Conservation (phyloP, 352 stramenopile species). For the Globisporangium sylvaticum region DNA sequence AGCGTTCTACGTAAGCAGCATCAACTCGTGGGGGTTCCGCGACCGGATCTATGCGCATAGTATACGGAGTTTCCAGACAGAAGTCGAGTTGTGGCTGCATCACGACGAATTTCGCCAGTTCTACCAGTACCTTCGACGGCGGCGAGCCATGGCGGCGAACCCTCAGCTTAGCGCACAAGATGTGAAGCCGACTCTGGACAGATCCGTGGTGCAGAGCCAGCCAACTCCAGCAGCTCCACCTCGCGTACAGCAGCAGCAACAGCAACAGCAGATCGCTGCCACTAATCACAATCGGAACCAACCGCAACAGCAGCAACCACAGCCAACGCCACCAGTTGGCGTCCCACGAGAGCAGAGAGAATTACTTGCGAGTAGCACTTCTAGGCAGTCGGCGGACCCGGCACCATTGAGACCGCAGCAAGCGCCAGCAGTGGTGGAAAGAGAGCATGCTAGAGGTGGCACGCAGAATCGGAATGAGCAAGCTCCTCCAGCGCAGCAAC, state of each 20-base stretch:
- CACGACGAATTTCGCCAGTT: constrained; percentile 66
- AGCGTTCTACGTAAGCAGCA: constrained; percentile 71
- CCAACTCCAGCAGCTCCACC: neutral
- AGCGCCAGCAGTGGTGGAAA: neutral
- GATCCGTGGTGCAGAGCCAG: neutral
- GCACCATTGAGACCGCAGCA: neutral
- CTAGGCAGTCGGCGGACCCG: no score
- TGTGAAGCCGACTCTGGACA: constrained; percentile 3
- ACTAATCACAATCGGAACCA: constrained; percentile 8
- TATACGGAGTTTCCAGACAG: constrained; percentile 38
- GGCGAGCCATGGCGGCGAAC: constrained; percentile 7
- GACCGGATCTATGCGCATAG: constrained; percentile 37
- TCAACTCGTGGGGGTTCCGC: constrained; percentile 72
- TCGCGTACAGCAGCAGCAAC: constrained; percentile 1
- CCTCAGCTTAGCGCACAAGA: neutral
- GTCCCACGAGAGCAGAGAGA: neutral
- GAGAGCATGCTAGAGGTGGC: neutral
- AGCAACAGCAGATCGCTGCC: neutral
- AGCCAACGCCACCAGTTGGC: neutral
- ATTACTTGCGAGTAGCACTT: neutral
- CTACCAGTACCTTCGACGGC: constrained; percentile 38
- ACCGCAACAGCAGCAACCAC: constrained; percentile 9
- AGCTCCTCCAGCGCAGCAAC: neutral
- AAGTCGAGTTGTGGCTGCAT: constrained; percentile 73
- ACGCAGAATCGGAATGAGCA: neutral